Evolutionary conservation across 352 stramenopile species (phyloP), one percentile per base, ranked within the genome.

Genomic region (Saprolegnia diclina): DNA sequence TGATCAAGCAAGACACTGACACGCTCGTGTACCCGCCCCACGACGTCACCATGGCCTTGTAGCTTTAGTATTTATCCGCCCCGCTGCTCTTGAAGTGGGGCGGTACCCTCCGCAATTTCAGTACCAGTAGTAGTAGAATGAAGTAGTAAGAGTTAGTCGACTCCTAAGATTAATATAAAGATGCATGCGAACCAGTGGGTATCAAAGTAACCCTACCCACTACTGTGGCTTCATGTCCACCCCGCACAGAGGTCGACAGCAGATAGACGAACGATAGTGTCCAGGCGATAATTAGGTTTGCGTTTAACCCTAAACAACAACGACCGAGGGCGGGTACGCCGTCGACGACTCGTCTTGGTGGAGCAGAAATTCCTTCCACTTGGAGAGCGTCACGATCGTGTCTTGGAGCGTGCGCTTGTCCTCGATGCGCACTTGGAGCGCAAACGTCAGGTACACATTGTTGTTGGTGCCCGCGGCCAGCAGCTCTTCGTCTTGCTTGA

Each of bases 401-500:
- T 72, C 65, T 9, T 63, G 52, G 14, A 84, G 65, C 35, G 83
- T 75, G 65, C 81, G 76, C 45, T 87, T 87, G 67, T 87, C 77
- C 35, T 87, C 76, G 5, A 78, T 68, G 1, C 79, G 79, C 35
- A 84, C 77, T 64, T 73, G 77, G 55, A 84, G 62, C 19, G 79
- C 77, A 45, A 76, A 80, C 16, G 68, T 46, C 18, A 77, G 53
- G 13, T 72, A 72, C 56, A 56, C 24, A 22, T 75, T 77, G n/a
- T 75, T 77, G 26, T 65, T 55, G 5, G 76, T 46, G 0, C 69
- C 71, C 42, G 75, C 65, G 19, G 62, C 65, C 21, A 87, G 22
- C 11, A 76, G 68, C 19, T 67, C 73, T 29, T 77, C 66, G 40
- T 87, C 79, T 44, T 82, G 76, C 61, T 84, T 76, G 48, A 84